A percentile compares a stretch with the other conserved stretches of the same genome.
phyloP scores from a whole-genome alignment of 1,139 yeast genomes.

The Hanseniaspora gamundiae region DNA sequence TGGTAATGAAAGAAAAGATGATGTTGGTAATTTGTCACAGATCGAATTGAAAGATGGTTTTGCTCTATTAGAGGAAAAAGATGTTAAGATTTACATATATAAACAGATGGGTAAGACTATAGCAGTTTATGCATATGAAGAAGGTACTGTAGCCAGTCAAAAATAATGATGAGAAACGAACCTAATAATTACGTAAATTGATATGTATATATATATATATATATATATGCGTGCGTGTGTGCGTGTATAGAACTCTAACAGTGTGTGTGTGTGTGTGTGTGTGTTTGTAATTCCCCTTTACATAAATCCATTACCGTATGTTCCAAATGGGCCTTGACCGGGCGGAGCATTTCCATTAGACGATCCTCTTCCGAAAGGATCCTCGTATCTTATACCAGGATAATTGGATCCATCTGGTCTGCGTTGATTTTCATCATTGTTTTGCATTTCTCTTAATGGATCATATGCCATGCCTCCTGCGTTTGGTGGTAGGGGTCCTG shows the following conservation, averaged over 20 bases:
- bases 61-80: constrained; percentile 14
- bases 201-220: not conserved
- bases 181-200: not conserved
- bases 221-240: not conserved
- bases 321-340: constrained; percentile 6
- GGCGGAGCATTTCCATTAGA: constrained; percentile 7
- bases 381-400: constrained; percentile 31
- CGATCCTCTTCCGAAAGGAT: constrained; percentile 19
- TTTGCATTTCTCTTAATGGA: constrained; percentile 16
- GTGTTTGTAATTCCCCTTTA: too few species aligned
- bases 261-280: too few species aligned
- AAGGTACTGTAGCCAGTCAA: not conserved
- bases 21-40: constrained; percentile 15
- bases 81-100: constrained; percentile 16
- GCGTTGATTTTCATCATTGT: constrained; percentile 11
- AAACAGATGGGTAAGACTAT: constrained; percentile 18
- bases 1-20: constrained; percentile 18
- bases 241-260: too few species aligned
- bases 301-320: constrained; percentile 10
- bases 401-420: constrained; percentile 23
- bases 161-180: not conserved
- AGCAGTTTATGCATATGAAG: constrained; percentile 15
- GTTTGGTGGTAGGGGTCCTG: constrained; percentile 4
- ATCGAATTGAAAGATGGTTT: constrained; percentile 19
- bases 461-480: constrained; percentile 30